These are phyloP conservation scores for Jimgerdemannia flammicorona DNA, from an alignment of 192 early-diverging fungal genomes.

Conservation along the genomic window DNA sequence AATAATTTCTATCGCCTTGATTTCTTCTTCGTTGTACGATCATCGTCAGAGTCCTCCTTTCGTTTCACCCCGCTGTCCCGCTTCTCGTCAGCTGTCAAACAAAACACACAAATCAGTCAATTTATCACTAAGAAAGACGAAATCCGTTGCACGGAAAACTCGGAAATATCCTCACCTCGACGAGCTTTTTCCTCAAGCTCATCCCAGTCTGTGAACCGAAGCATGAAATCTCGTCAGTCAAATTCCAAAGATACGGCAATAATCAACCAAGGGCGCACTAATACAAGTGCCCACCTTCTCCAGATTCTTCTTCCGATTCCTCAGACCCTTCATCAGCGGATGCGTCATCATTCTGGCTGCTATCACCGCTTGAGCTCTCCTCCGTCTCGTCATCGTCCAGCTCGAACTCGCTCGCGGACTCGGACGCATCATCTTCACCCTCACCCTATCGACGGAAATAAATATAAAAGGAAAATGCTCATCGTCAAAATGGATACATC, in stretches of 20 bases:
- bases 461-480: not conserved
- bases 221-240: not conserved
- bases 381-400: conserved; percentile 55
- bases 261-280: not conserved
- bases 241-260: not conserved
- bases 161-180: conserved; percentile 29
- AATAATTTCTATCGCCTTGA: conserved; percentile 2
- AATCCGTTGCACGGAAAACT: too few species aligned
- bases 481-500: conserved; percentile 1
- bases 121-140: not conserved
- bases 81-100: conserved; percentile 12
- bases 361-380: conserved; percentile 34
- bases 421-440: conserved; percentile 48
- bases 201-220: conserved; percentile 63
- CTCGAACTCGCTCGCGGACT: conserved; percentile 59
- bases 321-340: conserved; percentile 59
- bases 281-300: conserved; percentile 18
- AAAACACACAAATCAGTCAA: not conserved
- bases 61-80: conserved; percentile 8
- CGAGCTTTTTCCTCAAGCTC: conserved; percentile 76
- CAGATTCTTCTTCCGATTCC: conserved; percentile 41
- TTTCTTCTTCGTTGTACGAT: conserved; percentile 13
- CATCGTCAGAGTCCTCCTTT: conserved; percentile 16
- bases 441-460: conserved; percentile 29
- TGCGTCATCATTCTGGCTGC: conserved; percentile 50